Evolutionary conservation across 2,329 filamentous ascomycete species (phyloP).

Genomic region (Ophiostoma sp.): DNA sequence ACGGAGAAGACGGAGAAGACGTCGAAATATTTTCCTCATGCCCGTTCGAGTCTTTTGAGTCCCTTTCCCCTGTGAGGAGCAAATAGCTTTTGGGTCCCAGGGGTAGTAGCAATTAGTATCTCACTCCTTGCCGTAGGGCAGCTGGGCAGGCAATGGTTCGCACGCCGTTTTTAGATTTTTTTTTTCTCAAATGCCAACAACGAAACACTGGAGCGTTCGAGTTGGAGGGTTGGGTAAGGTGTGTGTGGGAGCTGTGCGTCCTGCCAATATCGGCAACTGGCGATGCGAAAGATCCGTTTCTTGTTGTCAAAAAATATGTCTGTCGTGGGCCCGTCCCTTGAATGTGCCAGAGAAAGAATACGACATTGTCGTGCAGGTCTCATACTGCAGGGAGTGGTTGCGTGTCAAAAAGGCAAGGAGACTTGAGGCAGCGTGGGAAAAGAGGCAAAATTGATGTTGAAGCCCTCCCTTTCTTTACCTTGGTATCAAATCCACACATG

Average conservation of each 20-base stretch:
- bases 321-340: neutral
- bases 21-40: neutral
- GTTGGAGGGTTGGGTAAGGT: slow-evolving; percentile 4
- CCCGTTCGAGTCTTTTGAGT: neutral
- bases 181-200: neutral
- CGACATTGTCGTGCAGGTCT: neutral
- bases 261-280: neutral
- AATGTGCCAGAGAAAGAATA: neutral
- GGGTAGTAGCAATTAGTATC: neutral
- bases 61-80: no score
- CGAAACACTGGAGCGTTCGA: neutral
- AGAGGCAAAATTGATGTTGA: neutral
- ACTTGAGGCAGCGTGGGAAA: neutral
- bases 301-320: neutral
- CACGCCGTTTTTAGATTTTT: neutral
- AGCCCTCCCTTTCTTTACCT: neutral
- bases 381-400: neutral
- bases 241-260: neutral
- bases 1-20: neutral
- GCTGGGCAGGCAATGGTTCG: slow-evolving; percentile 2
- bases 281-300: neutral
- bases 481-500: neutral
- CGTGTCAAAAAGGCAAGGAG: neutral
- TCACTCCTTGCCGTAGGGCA: neutral
- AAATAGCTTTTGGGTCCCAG: neutral